Percentiles rank a stretch among this genome's conserved stretches.
These are phyloP conservation scores for Periconia sp. DNA, from an alignment of 2,329 filamentous ascomycete species.

Conservation along the genomic window DNA sequence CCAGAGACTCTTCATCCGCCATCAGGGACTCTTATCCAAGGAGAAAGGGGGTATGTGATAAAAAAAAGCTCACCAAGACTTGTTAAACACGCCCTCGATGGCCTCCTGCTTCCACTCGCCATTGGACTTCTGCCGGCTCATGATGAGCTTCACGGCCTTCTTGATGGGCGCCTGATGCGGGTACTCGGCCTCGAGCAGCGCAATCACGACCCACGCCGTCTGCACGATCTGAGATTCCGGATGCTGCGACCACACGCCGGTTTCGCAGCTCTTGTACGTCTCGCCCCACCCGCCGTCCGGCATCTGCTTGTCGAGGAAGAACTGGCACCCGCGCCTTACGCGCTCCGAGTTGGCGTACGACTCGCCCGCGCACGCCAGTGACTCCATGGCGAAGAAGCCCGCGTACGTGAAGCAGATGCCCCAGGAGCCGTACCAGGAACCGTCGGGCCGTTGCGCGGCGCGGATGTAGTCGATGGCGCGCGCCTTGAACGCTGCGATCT, in stretches of 20 bases:
- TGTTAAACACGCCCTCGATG: conserved; percentile 98
- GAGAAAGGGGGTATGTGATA: background rate
- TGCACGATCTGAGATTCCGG: conserved; percentile 86
- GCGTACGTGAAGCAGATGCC: conserved; percentile 98
- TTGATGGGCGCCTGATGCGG: conserved; percentile 72
- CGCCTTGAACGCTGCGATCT: conserved; percentile 73
- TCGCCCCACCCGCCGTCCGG: conserved; percentile 96
- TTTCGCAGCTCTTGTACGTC: conserved; percentile 84
- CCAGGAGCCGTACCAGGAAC: conserved; percentile 98
- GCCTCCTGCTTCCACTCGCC: conserved; percentile 95
- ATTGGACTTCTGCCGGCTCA: conserved; percentile 80
- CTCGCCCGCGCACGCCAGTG: conserved; percentile 78
- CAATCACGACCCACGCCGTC: conserved; percentile 87
- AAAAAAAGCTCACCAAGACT: conserved; percentile 70
- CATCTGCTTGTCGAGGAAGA: conserved; percentile 81
- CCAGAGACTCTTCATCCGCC: no score
- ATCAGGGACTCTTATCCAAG: background rate
- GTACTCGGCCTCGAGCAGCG: conserved; percentile 78
- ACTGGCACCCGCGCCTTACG: conserved; percentile 77
- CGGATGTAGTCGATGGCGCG: conserved; percentile 83
- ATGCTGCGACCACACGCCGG: conserved; percentile 73
- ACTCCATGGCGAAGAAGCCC: conserved; percentile 93
- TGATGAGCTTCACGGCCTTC: conserved; percentile 76
- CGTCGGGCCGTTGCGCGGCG: conserved; percentile 72
- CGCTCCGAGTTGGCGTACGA: conserved; percentile 72